Evolutionary conservation across 2,329 filamentous ascomycete genomes (phyloP).

Genomic region (Amphichorda felina): DNA sequence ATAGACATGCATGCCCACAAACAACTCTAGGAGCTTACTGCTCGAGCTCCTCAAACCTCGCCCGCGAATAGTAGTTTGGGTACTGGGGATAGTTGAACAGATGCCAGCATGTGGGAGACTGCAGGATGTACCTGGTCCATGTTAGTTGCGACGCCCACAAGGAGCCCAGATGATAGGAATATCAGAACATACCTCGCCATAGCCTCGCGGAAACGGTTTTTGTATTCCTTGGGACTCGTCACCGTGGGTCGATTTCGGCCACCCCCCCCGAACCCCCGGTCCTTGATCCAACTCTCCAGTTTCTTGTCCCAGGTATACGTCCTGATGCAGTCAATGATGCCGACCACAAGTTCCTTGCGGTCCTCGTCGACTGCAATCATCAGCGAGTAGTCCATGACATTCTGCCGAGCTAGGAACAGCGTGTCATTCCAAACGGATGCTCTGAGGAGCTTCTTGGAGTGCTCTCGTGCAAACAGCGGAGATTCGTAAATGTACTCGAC

Average conservation of each 20-base stretch:
- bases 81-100: conserved; percentile 41
- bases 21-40: conserved; percentile 6
- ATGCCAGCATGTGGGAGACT: conserved; percentile 67
- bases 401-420: conserved; percentile 82
- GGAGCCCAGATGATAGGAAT: background rate
- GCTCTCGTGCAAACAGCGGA: conserved; percentile 86
- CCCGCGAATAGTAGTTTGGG: conserved; percentile 21
- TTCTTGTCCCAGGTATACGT: conserved; percentile 99
- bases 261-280: conserved; percentile 70
- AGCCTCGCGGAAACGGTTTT: conserved; percentile 86
- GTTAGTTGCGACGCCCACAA: too few relatives aligned
- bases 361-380: conserved; percentile 96
- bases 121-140: conserved; percentile 50
- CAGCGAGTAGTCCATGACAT: conserved; percentile 97
- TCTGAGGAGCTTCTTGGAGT: conserved; percentile 86
- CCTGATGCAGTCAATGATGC: conserved; percentile 96
- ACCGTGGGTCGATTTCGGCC: conserved; percentile 82
- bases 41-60: conserved; percentile 27
- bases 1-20: background rate
- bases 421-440: conserved; percentile 97
- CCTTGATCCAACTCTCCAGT: conserved; percentile 99
- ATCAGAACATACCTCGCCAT: conserved; percentile 77
- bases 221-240: conserved; percentile 95
- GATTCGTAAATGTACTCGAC: conserved; percentile 98
- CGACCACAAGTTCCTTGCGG: conserved; percentile 84